Evolutionary conservation across 495 filamentous ascomycete genomes (phyloP).

Genomic region (Penicillium diatomitis): DNA sequence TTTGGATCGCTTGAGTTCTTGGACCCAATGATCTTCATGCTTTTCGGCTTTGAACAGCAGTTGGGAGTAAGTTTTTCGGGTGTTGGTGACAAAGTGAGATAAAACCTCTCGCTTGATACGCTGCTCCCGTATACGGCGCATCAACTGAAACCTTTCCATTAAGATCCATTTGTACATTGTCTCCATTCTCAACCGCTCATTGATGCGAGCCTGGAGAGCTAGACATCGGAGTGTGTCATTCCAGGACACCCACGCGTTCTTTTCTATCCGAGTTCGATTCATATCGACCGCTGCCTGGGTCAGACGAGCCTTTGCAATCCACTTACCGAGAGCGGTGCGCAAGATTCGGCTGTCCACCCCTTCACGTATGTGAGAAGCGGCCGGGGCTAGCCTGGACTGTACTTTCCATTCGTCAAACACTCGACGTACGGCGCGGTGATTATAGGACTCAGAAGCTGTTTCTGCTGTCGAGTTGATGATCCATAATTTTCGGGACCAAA

Average conservation of each 20-base stretch:
- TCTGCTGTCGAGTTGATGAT: slow-evolving; percentile 19
- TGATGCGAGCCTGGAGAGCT: slow-evolving; percentile 42
- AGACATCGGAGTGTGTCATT: slow-evolving; percentile 54
- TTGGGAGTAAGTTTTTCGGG: slow-evolving; percentile 28
- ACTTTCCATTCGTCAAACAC: slow-evolving; percentile 32
- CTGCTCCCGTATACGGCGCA: slow-evolving; percentile 43
- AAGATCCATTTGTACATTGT: slow-evolving; percentile 58
- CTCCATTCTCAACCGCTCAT: slow-evolving; percentile 50
- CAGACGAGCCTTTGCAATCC: slow-evolving; percentile 41
- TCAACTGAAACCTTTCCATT: slow-evolving; percentile 43
- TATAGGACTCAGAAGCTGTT: slow-evolving; percentile 24
- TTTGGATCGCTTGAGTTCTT: slow-evolving; percentile 26
- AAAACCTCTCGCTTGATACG: slow-evolving; percentile 39
- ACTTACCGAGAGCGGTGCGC: slow-evolving; percentile 39
- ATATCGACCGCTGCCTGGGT: slow-evolving; percentile 46
- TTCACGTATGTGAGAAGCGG: slow-evolving; percentile 33
- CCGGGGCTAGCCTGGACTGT: slow-evolving; percentile 39
- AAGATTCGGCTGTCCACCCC: slow-evolving; percentile 42
- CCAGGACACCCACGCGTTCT: slow-evolving; percentile 55
- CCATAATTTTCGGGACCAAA: slow-evolving; percentile 24
- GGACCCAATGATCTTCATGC: slow-evolving; percentile 25
- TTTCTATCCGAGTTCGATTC: slow-evolving; percentile 43
- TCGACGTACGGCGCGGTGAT: slow-evolving; percentile 19
- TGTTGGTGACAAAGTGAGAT: slow-evolving; percentile 31
- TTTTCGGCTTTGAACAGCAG: slow-evolving; percentile 29